Percentiles rank a stretch among this genome's conserved stretches.
Evolutionary conservation across 305 asterid genomes (phyloP).

Genomic region (Fraxinus floribunda): DNA sequence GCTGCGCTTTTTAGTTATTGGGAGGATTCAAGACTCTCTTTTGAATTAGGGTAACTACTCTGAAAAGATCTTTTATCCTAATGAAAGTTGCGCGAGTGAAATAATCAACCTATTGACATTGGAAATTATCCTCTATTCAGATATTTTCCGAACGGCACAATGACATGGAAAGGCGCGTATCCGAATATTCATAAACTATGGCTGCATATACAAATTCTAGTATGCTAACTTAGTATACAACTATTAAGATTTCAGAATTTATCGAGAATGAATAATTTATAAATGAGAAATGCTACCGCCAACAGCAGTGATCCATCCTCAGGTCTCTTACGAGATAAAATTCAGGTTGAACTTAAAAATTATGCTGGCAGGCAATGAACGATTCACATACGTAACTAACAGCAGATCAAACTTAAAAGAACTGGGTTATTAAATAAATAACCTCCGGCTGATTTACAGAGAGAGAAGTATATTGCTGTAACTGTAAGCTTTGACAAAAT

Average conservation of each 20-base stretch:
- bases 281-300: not conserved
- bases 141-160: not conserved
- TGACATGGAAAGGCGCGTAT: not conserved
- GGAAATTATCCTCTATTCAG: not conserved
- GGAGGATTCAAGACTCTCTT: not conserved
- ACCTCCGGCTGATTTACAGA: not conserved
- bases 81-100: not conserved
- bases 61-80: not conserved
- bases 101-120: not conserved
- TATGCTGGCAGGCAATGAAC: not conserved
- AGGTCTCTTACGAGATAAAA: not conserved
- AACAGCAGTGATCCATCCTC: not conserved
- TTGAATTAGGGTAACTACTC: not conserved
- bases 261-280: not conserved
- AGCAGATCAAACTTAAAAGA: not conserved
- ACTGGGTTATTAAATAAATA: not conserved
- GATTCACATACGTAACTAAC: not conserved
- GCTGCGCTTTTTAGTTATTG: not conserved
- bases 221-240: not conserved
- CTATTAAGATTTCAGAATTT: not conserved
- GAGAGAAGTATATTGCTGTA: not conserved
- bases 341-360: not conserved
- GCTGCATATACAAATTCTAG: not conserved
- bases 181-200: not conserved
- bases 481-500: conserved; percentile 18